Conservation (phyloP, 148 eudicot species). For the Fagopyrum tataricum region DNA sequence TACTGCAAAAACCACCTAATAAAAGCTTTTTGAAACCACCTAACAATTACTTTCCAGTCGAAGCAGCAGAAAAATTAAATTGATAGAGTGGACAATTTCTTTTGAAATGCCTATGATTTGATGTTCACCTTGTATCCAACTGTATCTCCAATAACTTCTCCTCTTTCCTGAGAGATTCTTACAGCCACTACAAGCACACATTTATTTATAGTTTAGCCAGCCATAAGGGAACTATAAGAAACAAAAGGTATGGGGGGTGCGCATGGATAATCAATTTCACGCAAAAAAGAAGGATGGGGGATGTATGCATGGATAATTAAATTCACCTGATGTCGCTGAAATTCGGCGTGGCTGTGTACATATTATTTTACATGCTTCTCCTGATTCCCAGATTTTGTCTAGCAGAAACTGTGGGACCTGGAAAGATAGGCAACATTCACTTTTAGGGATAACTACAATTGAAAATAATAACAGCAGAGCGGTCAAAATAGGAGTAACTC, state of each 20-base stretch:
- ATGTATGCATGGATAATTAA: background rate
- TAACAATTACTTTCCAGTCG: too few relatives aligned
- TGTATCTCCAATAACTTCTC: slow-evolving; percentile 72
- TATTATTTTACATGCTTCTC: slow-evolving; percentile 74
- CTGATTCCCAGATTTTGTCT: slow-evolving; percentile 76
- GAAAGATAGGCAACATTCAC: background rate
- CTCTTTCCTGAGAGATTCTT: slow-evolving; percentile 81
- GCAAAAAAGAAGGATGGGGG: background rate
- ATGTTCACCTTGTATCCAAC: slow-evolving; percentile 85
- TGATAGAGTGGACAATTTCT: background rate
- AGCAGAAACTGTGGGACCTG: slow-evolving; percentile 92
- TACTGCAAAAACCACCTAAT: background rate
- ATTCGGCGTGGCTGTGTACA: slow-evolving; percentile 95
- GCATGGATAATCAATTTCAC: too few relatives aligned
- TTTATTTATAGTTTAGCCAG: background rate
- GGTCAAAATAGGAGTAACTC: background rate
- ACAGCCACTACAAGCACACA: slow-evolving; percentile 56
- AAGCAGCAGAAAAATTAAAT: background rate
- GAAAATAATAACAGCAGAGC: background rate
- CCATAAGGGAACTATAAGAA: slow-evolving; percentile 9
- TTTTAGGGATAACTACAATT: background rate
- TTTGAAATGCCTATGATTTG: background rate
- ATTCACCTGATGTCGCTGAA: slow-evolving; percentile 79
- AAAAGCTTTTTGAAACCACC: background rate
- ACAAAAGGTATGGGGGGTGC: too few relatives aligned